These are phyloP conservation scores for Clonostachys rosea DNA, from an alignment of 2,329 filamentous ascomycete species.

Conservation along the genomic window DNA sequence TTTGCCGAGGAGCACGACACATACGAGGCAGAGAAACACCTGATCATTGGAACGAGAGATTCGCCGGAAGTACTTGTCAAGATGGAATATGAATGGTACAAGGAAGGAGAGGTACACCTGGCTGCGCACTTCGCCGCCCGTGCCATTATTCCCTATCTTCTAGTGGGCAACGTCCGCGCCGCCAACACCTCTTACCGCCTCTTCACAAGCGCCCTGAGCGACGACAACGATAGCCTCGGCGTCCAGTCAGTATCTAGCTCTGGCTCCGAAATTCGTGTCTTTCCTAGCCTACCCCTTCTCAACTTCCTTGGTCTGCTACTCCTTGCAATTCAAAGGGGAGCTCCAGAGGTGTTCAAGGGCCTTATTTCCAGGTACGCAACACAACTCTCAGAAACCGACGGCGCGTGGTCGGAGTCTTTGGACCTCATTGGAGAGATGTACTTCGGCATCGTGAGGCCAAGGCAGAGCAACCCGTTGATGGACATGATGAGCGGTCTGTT, in stretches of 20 bases:
- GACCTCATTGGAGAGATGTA: slow-evolving; percentile 94
- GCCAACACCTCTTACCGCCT: slow-evolving; percentile 78
- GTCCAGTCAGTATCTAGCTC: slow-evolving; percentile 78
- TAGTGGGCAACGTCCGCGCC: slow-evolving; percentile 84
- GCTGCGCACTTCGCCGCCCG: slow-evolving; percentile 83
- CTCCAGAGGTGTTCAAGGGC: slow-evolving; percentile 74
- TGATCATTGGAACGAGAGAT: slow-evolving; percentile 83
- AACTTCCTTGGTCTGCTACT: slow-evolving; percentile 89
- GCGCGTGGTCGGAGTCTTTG: slow-evolving; percentile 75
- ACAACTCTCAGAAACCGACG: slow-evolving; percentile 70
- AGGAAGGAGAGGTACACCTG: slow-evolving; percentile 79
- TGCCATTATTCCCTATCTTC: slow-evolving; percentile 83
- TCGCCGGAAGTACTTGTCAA: slow-evolving; percentile 75
- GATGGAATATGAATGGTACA: slow-evolving; percentile 94
- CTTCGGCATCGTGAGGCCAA: slow-evolving; percentile 84
- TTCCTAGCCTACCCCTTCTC: slow-evolving; percentile 86
- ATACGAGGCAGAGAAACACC: slow-evolving; percentile 89
- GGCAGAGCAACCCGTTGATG: slow-evolving; percentile 87
- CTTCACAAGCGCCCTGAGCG: slow-evolving; percentile 34
- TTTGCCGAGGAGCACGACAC: slow-evolving; percentile 91
- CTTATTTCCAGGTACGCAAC: slow-evolving; percentile 75
- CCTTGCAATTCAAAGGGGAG: slow-evolving; percentile 76
- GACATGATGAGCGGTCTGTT: slow-evolving; percentile 99
- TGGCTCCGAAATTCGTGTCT: slow-evolving; percentile 72
- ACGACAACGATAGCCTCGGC: slow-evolving; percentile 47